Evolutionary conservation across 495 filamentous ascomycete genomes (phyloP).

Genomic region (Neurospora sp.): DNA sequence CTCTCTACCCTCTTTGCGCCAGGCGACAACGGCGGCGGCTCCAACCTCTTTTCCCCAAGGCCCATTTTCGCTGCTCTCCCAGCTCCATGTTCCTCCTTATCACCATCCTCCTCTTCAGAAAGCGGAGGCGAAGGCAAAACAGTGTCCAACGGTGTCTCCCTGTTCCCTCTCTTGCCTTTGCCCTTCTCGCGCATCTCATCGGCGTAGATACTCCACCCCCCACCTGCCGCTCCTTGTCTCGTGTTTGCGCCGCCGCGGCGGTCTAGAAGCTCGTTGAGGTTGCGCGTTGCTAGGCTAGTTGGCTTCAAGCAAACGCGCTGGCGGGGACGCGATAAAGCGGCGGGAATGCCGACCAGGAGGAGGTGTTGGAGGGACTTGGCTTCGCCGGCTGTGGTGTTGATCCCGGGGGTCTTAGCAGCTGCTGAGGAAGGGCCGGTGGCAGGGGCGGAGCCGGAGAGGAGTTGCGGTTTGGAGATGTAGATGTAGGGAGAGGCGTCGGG

Average conservation of each 20-base stretch:
- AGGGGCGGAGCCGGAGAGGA: conserved; percentile 15
- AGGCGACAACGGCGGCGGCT: conserved; percentile 14
- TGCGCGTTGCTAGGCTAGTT: conserved; percentile 58
- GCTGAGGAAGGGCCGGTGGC: neutral
- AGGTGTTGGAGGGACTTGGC: conserved; percentile 55
- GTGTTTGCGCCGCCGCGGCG: conserved; percentile 40
- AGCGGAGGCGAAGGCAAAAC: conserved; percentile 29
- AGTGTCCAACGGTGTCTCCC: conserved; percentile 47
- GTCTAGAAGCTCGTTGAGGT: conserved; percentile 52
- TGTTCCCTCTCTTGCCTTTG: conserved; percentile 11
- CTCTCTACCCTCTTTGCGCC: conserved; percentile 24
- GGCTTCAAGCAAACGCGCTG: conserved; percentile 54
- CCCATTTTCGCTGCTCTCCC: neutral
- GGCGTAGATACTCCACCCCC: conserved; percentile 71
- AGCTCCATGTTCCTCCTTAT: neutral
- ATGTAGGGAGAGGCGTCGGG: conserved; percentile 66
- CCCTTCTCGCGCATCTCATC: conserved; percentile 37
- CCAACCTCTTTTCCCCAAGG: conserved; percentile 3
- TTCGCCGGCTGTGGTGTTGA: conserved; percentile 29
- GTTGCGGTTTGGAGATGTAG: conserved; percentile 51
- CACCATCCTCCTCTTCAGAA: conserved; percentile 11
- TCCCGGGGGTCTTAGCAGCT: neutral
- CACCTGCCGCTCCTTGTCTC: conserved; percentile 40
- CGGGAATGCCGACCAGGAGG: conserved; percentile 64
- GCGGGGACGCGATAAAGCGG: conserved; percentile 62